Base-by-base conservation (phyloP, 306 rosid genomes). In the Glycine tomentella region DNA sequence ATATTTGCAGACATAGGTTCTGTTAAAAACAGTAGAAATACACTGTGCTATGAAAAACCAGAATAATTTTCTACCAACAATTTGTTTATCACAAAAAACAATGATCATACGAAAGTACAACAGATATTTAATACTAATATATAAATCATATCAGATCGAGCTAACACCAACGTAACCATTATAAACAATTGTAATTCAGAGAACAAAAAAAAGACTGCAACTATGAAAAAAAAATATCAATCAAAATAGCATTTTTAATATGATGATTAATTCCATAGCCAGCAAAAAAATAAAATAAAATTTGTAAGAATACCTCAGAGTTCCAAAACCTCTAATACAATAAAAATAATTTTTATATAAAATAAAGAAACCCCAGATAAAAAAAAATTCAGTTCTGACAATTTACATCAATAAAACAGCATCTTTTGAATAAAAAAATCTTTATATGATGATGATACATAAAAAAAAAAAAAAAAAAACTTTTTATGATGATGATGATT, bases 131-230 rank as follows among this genome's bases (percentile, higher is more conserved):
- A 64, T 12, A 25, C 31, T 25, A 25, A 2, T 25, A 50, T 7
- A 50, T 4, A 70, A 75, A 76, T 50, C 40, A 69, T 10, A 53
- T 33, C 11, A 44, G 63, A 77, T 77, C 68, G 45, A 77, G 65
- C 62, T 40, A 68, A 76, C 62, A 52, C 58, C 31, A 25, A 25
- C 1, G 31, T 25, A 25, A 25, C 31, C 31, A 25, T 25, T 25
- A 25, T 25, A 25, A 25, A 25, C 31, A 0, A 25, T 25, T 25
- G 31, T 25, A 25, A 25, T 25, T 25, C 31, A 25, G 31, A 25
- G 33, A 61, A 73, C 20, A 77, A 44, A 64, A 10, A 13, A 61
- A 31, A 14, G 10, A 64, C 40, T 36, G 4, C 40, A 36, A 36
- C 40, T 36, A 36, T 36, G 7, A 17, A 61, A n/a, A 11, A 56